Evolutionary conservation across 371 early-diverging fungal genomes (phyloP).

Genomic region (Saksenaea vasiformis): DNA sequence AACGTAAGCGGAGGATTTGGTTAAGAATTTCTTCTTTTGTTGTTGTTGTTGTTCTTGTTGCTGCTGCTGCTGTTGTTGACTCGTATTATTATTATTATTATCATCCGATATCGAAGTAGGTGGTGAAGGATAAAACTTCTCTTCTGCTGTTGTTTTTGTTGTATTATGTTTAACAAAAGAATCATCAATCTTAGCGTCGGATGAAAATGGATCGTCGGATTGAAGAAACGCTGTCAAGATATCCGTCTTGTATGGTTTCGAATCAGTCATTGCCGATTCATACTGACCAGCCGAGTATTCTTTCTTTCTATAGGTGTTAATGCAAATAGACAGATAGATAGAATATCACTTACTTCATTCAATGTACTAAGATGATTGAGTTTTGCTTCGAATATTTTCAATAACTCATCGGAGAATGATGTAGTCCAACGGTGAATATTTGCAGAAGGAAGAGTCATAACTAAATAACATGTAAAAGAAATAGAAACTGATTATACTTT

Average conservation of each 20-base stretch:
- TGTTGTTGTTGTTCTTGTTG: conserved; percentile 4
- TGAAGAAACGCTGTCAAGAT: neutral
- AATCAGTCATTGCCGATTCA: neutral
- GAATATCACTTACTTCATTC: neutral
- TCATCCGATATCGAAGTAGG: neutral
- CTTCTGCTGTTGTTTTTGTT: neutral
- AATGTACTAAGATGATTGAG: neutral
- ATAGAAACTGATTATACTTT: neutral
- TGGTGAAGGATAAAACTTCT: neutral
- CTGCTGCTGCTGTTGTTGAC: conserved; percentile 6
- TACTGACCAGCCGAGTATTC: neutral
- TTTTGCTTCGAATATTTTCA: neutral
- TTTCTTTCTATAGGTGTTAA: neutral
- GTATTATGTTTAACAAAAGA: neutral
- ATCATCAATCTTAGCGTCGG: neutral
- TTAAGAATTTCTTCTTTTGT: neutral
- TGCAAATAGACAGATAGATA: neutral
- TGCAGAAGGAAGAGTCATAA: neutral
- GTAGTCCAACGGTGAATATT: neutral
- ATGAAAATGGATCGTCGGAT: neutral
- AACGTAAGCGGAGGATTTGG: neutral
- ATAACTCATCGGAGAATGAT: neutral
- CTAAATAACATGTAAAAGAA: neutral
- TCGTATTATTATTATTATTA: too few species aligned
- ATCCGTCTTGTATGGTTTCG: neutral